Evolutionary conservation across 805 yeast genomes (phyloP).

Genomic region (Cyberlindnera euphorbiae): DNA sequence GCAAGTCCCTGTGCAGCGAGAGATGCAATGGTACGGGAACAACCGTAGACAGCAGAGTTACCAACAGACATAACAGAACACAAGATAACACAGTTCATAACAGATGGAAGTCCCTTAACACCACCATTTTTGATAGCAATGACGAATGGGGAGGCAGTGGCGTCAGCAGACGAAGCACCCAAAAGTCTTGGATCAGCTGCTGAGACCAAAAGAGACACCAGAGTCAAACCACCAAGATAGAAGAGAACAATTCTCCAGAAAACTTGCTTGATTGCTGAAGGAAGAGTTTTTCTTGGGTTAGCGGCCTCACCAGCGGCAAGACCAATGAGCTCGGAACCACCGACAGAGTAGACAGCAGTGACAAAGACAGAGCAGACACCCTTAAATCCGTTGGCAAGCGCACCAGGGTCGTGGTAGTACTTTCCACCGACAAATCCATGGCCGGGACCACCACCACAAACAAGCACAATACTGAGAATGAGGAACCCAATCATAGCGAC

Average conservation of each 20-base stretch:
- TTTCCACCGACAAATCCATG: slow-evolving; percentile 39
- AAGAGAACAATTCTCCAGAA: slow-evolving; percentile 50
- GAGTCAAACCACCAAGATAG: slow-evolving; percentile 39
- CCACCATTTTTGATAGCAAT: slow-evolving; percentile 38
- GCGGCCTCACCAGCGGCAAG: slow-evolving; percentile 46
- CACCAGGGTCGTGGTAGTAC: slow-evolving; percentile 53
- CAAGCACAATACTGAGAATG: slow-evolving; percentile 45
- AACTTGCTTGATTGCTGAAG: slow-evolving; percentile 50
- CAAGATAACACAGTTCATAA: slow-evolving; percentile 38
- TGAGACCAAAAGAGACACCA: slow-evolving; percentile 46
- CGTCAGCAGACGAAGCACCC: slow-evolving; percentile 27
- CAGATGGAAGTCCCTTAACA: slow-evolving; percentile 33
- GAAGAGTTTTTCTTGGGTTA: slow-evolving; percentile 44
- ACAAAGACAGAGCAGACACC: slow-evolving; percentile 51
- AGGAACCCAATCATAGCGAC: slow-evolving; percentile 48
- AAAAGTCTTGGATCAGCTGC: slow-evolving; percentile 33
- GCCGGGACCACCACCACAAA: slow-evolving; percentile 45
- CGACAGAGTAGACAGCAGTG: slow-evolving; percentile 51
- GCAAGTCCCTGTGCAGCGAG: slow-evolving; percentile 43
- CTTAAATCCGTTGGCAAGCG: slow-evolving; percentile 55
- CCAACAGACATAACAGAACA: slow-evolving; percentile 42
- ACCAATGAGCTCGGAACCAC: slow-evolving; percentile 50
- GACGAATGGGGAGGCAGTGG: slow-evolving; percentile 44
- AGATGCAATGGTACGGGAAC: slow-evolving; percentile 48
- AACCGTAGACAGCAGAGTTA: slow-evolving; percentile 53